Base-by-base conservation (phyloP, 192 early-diverging fungal species). In the Linnemannia zychae region DNA sequence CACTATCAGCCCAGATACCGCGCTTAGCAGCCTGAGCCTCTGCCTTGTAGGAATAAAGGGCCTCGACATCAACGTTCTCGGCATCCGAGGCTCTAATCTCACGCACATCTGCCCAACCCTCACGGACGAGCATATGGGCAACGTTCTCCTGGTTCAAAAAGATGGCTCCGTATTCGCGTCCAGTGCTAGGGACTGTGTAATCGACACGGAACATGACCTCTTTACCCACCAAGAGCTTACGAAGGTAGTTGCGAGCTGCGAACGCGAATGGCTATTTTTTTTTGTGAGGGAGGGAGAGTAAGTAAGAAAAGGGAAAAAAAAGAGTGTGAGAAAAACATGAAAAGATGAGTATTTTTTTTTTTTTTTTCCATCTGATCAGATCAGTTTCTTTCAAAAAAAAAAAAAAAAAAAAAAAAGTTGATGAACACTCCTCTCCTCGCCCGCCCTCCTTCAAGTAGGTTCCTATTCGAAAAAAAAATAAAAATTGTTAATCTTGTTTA, bases 171-270 rank as follows among this genome's bases (percentile, higher is more conserved):
- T 93, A 95, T 77, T 96, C 95, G 78, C 94, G 91, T 40, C 81
- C 86, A 71, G 90, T 89, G 82, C 89, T 90, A 38, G 94, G 92
- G 5, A 94, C 91, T 12, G 92, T 96, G 89, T 97, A 96, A 53
- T 96, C 96, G 37, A 94, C 88, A 22, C 91, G 90, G 91, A 97
- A 98, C 67, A 89, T 86, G 47, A 99, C 95, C 71, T 97, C 94
- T 84, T 98, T 98, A 13, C 98, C 98, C 18, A 97, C 94, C 13
- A 97, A 76, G 6, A 96, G 88, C 72, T 92, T 92, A 67, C 98
- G 95, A 79, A 99, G 90, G 85, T 89, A 98, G 84, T 99, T 96
- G 49, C 98, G 95, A 34, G 97, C 91, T 74, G 95, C 95, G 80
- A 95, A 96, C 12, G 96, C 96, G 73, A 94, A 95, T 15, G 92